These are phyloP conservation scores for sorghum (Sorghum bicolor) DNA, from an alignment of 176 grass and related monocot genomes.

Conservation along the genomic window Sorghum_bicolor_NCBIv3 NC_012873.2:63775501-63776000, in stretches of 20 bases:
- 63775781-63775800: not conserved
- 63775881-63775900: not conserved
- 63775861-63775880: not conserved
- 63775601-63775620: not conserved
- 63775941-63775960: constrained; percentile 30
- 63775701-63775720: not conserved
- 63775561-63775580: too few species aligned
- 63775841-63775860: not conserved
- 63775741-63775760: not conserved
- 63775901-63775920: not conserved
- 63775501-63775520: too few species aligned
- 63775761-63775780: not conserved
- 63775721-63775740: not conserved
- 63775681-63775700: not conserved
- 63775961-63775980: constrained; percentile 15
- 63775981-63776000: constrained; percentile 12
- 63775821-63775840: not conserved
- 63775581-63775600: not conserved
- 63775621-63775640: too few species aligned
- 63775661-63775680: not conserved
- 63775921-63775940: constrained; percentile 1
- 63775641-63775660: too few species aligned
- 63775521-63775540: too few species aligned
- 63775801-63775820: not conserved
- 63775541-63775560: too few species aligned